phyloP scores from a whole-genome alignment of 2,329 filamentous ascomycete genomes.

The Xylaria sp. region DNA sequence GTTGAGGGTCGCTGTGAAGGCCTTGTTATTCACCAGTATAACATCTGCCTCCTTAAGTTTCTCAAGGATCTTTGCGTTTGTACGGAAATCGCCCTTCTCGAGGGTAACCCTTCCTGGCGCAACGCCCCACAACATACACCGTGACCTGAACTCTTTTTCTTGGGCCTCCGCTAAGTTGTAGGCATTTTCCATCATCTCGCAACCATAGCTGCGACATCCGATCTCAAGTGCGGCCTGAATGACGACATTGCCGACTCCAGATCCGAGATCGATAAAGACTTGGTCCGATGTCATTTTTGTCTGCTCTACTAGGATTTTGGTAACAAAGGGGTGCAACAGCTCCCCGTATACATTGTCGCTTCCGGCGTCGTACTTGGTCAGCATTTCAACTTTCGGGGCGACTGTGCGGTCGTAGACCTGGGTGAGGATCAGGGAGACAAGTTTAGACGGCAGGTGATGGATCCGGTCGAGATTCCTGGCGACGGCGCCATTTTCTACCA shows the following conservation, averaged over 20 bases:
- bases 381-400: constrained; percentile 83
- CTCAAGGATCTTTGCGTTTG: constrained; percentile 74
- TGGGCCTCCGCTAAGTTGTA: constrained; percentile 84
- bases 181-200: constrained; percentile 94
- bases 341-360: constrained; percentile 96
- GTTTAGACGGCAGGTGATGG: constrained; percentile 74
- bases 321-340: constrained; percentile 84
- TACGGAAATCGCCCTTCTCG: constrained; percentile 84
- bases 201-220: constrained; percentile 94
- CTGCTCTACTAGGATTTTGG: constrained; percentile 79
- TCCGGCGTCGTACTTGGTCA: constrained; percentile 87
- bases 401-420: constrained; percentile 95
- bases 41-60: constrained; percentile 88
- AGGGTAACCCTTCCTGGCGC: constrained; percentile 81
- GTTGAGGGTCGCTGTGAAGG: constrained; percentile 89
- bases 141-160: constrained; percentile 82
- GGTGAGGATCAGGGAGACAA: constrained; percentile 82
- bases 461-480: constrained; percentile 75
- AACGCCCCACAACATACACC: constrained; percentile 90
- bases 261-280: constrained; percentile 93
- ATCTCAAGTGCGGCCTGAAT: constrained; percentile 93
- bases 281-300: constrained; percentile 82
- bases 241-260: constrained; percentile 95
- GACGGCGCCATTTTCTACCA: constrained; percentile 77
- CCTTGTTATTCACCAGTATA: constrained; percentile 98